Base-by-base conservation (phyloP, 2,329 filamentous ascomycete species). In the Blastomyces silverae region DNA sequence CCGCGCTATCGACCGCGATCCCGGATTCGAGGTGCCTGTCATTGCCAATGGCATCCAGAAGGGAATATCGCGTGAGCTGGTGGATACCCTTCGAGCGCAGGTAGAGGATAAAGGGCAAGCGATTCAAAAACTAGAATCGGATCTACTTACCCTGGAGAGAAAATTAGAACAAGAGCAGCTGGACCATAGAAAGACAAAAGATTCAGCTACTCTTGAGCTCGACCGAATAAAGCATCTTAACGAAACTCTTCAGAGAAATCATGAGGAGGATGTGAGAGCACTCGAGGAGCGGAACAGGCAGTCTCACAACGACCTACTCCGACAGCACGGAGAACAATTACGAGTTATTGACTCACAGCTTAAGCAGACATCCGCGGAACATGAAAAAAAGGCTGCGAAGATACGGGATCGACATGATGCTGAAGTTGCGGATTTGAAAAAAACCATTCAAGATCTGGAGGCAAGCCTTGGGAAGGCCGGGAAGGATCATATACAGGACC, bases 21-120 rank as follows among this genome's bases (percentile, higher is more conserved):
- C 94, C 0, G 91, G 88, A 0, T 81, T 95, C 66, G 94, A 99
- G 74, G 87, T 95, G 34, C 89, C 91, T 0, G 85, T 94, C 13
- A 82, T 92, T 64, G 83, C 87, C 55, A 91, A 92, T 72, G 90
- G 90, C 0, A 80, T 92, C 13, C 88, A 94, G 69, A 92, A 93
- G 71, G 93, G 93, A 3, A 89, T 99, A 48, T 96, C 95, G n/a
- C 85, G 93, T 52, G 91, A 97, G 71, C 80, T 97, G 48, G 90
- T 99, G 3, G 94, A 99, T 74, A 88, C 89, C 0, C 80, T 99
- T 42, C 87, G 91, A 61, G 82, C 83, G 4, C 89, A 97, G 73
- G 76, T 96, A 0, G 87, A 89, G 66, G 88, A 93, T 66, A 91
- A 88, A 67, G 87, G 86, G 28, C 80, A 85, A 67, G 79, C 79